phyloP scores from a whole-genome alignment of 345 rosid genomes.

The Physaria fendleri region DNA sequence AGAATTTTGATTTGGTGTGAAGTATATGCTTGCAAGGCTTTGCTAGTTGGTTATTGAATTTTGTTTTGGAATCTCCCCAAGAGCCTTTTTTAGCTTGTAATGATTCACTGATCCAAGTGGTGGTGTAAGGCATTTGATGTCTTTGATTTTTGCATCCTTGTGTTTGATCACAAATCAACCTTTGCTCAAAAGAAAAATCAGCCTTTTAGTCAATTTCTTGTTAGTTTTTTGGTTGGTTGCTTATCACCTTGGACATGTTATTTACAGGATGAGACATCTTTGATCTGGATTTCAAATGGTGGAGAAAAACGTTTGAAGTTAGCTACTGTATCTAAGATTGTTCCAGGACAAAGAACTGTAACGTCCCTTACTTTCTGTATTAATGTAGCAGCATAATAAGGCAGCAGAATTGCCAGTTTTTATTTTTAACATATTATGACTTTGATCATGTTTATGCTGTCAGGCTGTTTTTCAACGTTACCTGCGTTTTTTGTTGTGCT shows the following conservation, averaged over 20 bases:
- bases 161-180: background rate
- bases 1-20: background rate
- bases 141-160: background rate
- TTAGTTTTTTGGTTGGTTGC: background rate
- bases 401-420: background rate
- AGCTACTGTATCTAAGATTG: conserved; percentile 65
- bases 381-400: background rate
- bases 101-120: background rate
- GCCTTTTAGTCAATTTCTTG: too few relatives aligned
- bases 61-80: background rate
- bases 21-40: background rate
- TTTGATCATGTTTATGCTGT: conserved; percentile 6
- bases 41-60: background rate
- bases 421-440: background rate
- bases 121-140: background rate
- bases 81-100: background rate
- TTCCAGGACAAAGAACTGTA: conserved; percentile 98
- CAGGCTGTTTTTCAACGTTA: conserved; percentile 90
- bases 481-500: too few relatives aligned
- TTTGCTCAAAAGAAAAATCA: too few relatives aligned
- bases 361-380: conserved; percentile 31
- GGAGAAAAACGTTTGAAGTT: conserved; percentile 84
- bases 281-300: conserved; percentile 79
- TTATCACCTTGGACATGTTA: conserved; percentile 14
- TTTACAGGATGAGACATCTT: conserved; percentile 82